Conservation (phyloP, 768 basidiomycete genomes). For the Xerocomus spinulosus region DNA sequence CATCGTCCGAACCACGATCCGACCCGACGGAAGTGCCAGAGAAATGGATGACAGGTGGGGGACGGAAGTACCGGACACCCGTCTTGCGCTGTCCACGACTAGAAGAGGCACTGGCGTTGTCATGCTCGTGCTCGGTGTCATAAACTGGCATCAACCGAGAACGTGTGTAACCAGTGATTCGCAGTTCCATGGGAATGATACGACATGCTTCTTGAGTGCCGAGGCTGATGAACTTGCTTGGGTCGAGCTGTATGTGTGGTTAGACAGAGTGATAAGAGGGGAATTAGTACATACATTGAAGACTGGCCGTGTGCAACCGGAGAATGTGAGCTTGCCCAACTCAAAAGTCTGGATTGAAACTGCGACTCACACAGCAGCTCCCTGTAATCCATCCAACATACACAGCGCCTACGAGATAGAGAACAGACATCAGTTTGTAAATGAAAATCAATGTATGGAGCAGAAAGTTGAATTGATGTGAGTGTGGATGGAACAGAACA, state of each 20-base stretch:
- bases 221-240: conserved; percentile 29
- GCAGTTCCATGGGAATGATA: conserved; percentile 52
- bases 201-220: conserved; percentile 42
- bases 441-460: too few relatives aligned
- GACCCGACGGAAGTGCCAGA: conserved; percentile 42
- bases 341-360: too few relatives aligned
- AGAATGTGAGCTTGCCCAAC: background rate
- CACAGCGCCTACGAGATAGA: conserved; percentile 39
- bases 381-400: conserved; percentile 58
- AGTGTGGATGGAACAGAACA: too few relatives aligned
- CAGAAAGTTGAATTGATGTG: too few relatives aligned
- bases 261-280: background rate
- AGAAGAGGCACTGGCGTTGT: conserved; percentile 16
- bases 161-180: conserved; percentile 35
- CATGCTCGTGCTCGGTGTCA: background rate
- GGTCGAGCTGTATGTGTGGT: conserved; percentile 17
- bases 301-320: conserved; percentile 11
- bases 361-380: conserved; percentile 45
- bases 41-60: conserved; percentile 50
- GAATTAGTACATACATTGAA: conserved; percentile 17
- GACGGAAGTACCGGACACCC: conserved; percentile 21
- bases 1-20: conserved; percentile 28
- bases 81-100: background rate
- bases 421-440: conserved; percentile 3
- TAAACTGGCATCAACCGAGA: conserved; percentile 20